These are phyloP conservation scores for Polysphondylium violaceum DNA, from an alignment of 78 protist genomes.

Conservation along the genomic window DNA sequence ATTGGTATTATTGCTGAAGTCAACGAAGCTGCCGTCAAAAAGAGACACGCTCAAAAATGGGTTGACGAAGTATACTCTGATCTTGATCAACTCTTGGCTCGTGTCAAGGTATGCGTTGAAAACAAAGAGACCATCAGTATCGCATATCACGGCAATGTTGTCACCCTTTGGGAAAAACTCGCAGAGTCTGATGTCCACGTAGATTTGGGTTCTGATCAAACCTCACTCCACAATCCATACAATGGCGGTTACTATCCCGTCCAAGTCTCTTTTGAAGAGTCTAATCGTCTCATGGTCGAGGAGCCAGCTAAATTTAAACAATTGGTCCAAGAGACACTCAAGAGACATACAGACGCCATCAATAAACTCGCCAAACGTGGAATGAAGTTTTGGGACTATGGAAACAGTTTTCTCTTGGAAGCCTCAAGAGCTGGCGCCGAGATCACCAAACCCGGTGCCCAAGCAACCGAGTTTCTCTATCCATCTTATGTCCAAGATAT, in stretches of 20 bases:
- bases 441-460: conserved; percentile 67
- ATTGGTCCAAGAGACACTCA: conserved; percentile 87
- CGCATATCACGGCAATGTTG: conserved; percentile 93
- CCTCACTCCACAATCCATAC: conserved; percentile 95
- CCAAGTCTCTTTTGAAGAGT: conserved; percentile 87
- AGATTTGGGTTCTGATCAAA: conserved; percentile 95
- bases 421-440: conserved; percentile 91
- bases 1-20: conserved; percentile 94
- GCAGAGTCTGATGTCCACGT: conserved; percentile 71
- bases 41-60: conserved; percentile 92
- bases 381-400: conserved; percentile 95
- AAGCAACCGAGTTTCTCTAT: conserved; percentile 79
- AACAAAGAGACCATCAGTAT: conserved; percentile 69
- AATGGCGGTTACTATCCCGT: conserved; percentile 96
- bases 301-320: conserved; percentile 86
- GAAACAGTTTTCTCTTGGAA: conserved; percentile 89
- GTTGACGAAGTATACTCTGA: conserved; percentile 54
- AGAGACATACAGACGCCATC: conserved; percentile 89
- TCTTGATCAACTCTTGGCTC: conserved; percentile 57
- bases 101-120: conserved; percentile 34
- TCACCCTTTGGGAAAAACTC: conserved; percentile 91
- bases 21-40: conserved; percentile 69
- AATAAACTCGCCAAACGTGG: conserved; percentile 85
- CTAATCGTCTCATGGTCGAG: conserved; percentile 89
- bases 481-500: conserved; percentile 95